Conservation (phyloP, 148 eudicot genomes). For the Bassia scoparia region DNA sequence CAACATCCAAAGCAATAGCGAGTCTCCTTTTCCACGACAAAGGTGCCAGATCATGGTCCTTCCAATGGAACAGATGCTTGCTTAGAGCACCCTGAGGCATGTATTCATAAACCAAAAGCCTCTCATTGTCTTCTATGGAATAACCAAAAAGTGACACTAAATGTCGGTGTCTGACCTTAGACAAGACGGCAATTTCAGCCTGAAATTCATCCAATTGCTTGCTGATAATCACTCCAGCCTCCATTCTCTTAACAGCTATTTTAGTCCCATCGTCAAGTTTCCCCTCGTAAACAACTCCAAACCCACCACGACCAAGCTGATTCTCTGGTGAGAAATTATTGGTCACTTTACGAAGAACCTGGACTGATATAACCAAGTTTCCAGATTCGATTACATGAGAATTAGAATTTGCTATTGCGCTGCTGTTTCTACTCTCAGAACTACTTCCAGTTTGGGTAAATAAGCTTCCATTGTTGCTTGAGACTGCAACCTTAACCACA, state of each 20-base stretch:
- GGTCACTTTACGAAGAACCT: conserved; percentile 57
- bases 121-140: conserved; percentile 55
- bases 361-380: conserved; percentile 51
- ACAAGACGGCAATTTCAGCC: conserved; percentile 69
- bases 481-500: conserved; percentile 46
- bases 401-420: conserved; percentile 22
- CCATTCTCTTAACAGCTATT: conserved; percentile 85
- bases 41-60: conserved; percentile 44
- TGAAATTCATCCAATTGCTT: conserved; percentile 68
- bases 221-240: conserved; percentile 41
- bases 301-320: conserved; percentile 79
- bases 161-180: conserved; percentile 66
- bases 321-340: conserved; percentile 55
- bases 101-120: conserved; percentile 71
- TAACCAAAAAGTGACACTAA: conserved; percentile 67
- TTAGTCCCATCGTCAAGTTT: conserved; percentile 56
- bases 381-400: conserved; percentile 50
- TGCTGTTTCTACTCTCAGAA: conserved; percentile 30
- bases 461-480: conserved; percentile 30
- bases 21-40: conserved; percentile 63
- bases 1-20: conserved; percentile 65
- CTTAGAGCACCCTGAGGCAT: conserved; percentile 74
- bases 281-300: conserved; percentile 72
- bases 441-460: conserved; percentile 30
- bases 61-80: conserved; percentile 65